Conservation (phyloP, 495 filamentous ascomycete genomes). For the Neurospora tetraspora region DNA sequence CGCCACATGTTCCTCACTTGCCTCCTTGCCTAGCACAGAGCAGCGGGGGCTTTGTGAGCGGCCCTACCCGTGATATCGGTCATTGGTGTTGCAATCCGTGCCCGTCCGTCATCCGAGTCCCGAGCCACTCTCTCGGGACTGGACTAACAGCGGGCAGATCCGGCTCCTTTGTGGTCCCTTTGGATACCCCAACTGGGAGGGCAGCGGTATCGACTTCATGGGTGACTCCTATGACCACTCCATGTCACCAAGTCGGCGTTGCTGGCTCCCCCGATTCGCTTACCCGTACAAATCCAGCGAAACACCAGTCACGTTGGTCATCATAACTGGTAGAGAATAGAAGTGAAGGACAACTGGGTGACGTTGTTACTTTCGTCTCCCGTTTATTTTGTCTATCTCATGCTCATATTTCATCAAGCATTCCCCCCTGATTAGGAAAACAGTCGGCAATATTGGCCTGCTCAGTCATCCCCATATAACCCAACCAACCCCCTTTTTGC, state of each 20-base stretch:
- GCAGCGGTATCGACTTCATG: background rate
- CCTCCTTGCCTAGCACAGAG: background rate
- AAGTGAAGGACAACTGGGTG: background rate
- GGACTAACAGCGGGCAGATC: background rate
- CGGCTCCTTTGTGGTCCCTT: background rate
- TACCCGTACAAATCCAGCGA: background rate
- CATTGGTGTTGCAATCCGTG: background rate
- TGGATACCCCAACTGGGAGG: background rate
- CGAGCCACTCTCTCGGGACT: background rate
- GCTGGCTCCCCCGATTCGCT: background rate
- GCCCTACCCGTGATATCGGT: background rate
- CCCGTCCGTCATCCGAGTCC: background rate
- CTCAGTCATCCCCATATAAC: constrained; percentile 1
- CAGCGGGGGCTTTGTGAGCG: background rate
- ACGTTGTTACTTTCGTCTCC: background rate
- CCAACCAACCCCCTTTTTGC: constrained; percentile 12
- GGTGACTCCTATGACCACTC: background rate
- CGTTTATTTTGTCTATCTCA: background rate
- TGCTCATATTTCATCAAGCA: background rate
- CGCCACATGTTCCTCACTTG: background rate
- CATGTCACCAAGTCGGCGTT: background rate
- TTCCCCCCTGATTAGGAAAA: background rate
- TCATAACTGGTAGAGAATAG: background rate
- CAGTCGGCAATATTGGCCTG: background rate
- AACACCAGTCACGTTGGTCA: background rate